These are phyloP conservation scores for Casaregolazyma suthepensis DNA, from an alignment of 1,139 yeast species.

Conservation along the genomic window DNA sequence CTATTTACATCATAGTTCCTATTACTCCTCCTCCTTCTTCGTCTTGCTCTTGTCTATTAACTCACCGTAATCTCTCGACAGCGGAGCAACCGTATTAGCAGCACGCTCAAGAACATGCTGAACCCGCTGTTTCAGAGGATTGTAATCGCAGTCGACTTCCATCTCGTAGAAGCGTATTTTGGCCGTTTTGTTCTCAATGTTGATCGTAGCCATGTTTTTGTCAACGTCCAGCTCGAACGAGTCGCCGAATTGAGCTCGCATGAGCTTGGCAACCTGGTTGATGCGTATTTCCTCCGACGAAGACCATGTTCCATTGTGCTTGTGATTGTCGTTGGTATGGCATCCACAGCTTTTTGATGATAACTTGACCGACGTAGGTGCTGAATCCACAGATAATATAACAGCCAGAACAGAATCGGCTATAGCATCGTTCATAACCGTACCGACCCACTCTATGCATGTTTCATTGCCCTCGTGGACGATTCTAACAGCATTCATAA, in stretches of 20 bases:
- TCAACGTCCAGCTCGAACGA: conserved; percentile 44
- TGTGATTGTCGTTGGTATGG: conserved; percentile 23
- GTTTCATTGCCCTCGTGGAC: conserved; percentile 25
- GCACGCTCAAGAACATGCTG: conserved; percentile 77
- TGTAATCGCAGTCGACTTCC: conserved; percentile 69
- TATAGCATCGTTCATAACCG: conserved; percentile 81
- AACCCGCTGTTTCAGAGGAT: conserved; percentile 73
- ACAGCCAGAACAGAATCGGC: conserved; percentile 94
- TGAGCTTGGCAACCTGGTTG: conserved; percentile 54
- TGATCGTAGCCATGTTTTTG: conserved; percentile 45
- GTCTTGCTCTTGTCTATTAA: conserved; percentile 7
- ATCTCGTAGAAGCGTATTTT: conserved; percentile 56
- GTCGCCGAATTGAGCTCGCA: conserved; percentile 86
- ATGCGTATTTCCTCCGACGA: conserved; percentile 45
- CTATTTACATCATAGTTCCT: not conserved
- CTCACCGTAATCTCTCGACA: conserved; percentile 32
- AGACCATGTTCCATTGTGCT: conserved; percentile 12
- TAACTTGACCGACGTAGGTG: conserved; percentile 89
- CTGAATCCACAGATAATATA: conserved; percentile 81
- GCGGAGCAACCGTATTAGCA: conserved; percentile 75
- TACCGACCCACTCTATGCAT: conserved; percentile 86
- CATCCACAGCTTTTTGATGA: conserved; percentile 58
- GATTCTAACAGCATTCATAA: conserved; percentile 44
- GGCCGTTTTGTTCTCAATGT: conserved; percentile 72
- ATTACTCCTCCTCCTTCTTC: conserved; percentile 5